Percentiles rank a stretch among this genome's conserved stretches.
Evolutionary conservation across 2,329 filamentous ascomycete species (phyloP).

Genomic region (Penicillium sp.): DNA sequence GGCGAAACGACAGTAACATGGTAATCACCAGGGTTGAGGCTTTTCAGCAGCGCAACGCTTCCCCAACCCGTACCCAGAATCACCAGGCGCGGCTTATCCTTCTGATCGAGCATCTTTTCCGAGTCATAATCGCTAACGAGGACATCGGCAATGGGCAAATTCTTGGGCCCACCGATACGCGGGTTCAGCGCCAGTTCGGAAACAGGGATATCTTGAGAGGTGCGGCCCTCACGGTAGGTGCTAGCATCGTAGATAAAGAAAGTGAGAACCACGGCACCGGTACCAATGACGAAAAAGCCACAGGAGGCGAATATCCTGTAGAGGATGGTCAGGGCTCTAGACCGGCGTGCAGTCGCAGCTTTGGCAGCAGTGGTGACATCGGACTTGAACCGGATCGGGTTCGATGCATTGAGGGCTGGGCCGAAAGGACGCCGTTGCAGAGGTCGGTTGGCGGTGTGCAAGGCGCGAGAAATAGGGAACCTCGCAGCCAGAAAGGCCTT

Average conservation of each 20-base stretch:
- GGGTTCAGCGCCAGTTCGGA: slow-evolving; percentile 80
- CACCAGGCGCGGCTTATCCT: slow-evolving; percentile 88
- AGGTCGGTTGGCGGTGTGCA: slow-evolving; percentile 23
- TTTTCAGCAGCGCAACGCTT: slow-evolving; percentile 86
- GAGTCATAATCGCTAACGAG: slow-evolving; percentile 86
- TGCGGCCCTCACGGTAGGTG: slow-evolving; percentile 75
- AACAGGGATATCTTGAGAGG: slow-evolving; percentile 72
- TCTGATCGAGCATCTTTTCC: slow-evolving; percentile 65
- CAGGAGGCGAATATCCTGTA: slow-evolving; percentile 69
- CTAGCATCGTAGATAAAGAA: slow-evolving; percentile 95
- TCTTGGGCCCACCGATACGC: slow-evolving; percentile 83
- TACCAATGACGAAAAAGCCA: slow-evolving; percentile 71
- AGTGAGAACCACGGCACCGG: slow-evolving; percentile 67
- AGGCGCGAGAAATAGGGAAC: slow-evolving; percentile 16
- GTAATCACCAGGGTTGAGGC: slow-evolving; percentile 84
- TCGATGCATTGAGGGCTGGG: slow-evolving; percentile 24
- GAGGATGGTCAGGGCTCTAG: slow-evolving; percentile 51
- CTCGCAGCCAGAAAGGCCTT: slow-evolving; percentile 11
- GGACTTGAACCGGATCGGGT: slow-evolving; percentile 34
- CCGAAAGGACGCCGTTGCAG: slow-evolving; percentile 6
- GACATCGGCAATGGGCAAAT: slow-evolving; percentile 84
- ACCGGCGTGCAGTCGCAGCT: slow-evolving; percentile 23
- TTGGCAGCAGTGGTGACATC: slow-evolving; percentile 24
- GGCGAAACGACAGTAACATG: slow-evolving; percentile 94
- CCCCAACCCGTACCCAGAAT: slow-evolving; percentile 95